These are phyloP conservation scores for Zanthoxylum bungeanum DNA, from an alignment of 345 rosid genomes.

Conservation along the genomic window DNA sequence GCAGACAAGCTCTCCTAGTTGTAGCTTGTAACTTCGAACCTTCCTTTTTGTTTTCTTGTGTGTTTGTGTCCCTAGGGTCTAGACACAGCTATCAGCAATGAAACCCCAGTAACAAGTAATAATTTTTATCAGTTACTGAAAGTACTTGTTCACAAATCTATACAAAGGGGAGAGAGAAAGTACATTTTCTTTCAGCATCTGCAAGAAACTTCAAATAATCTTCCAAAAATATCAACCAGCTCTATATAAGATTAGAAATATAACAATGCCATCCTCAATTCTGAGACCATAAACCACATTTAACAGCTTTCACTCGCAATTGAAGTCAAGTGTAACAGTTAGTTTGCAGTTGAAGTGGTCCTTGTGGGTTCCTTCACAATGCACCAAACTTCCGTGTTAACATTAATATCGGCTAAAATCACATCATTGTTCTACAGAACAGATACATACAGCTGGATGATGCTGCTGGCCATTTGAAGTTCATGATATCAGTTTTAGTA, in stretches of 20 bases:
- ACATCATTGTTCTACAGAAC: constrained; percentile 1
- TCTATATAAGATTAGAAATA: background rate
- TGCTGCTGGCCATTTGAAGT: background rate
- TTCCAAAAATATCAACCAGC: background rate
- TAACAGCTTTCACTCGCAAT: background rate
- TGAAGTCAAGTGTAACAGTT: background rate
- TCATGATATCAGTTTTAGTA: too few species aligned
- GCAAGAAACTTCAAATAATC: background rate
- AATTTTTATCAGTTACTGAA: background rate
- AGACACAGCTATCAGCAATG: background rate
- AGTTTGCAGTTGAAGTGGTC: constrained; percentile 9
- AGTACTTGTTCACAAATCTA: background rate
- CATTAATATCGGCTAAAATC: constrained; percentile 14
- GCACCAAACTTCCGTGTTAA: constrained; percentile 5
- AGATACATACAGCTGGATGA: background rate
- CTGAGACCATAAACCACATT: background rate
- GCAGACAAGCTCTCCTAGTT: constrained; percentile 13
- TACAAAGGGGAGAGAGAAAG: background rate
- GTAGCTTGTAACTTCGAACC: constrained; percentile 8
- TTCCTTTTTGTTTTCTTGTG: constrained; percentile 5
- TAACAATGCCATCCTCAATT: background rate
- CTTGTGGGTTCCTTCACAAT: constrained; percentile 12
- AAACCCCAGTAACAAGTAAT: background rate
- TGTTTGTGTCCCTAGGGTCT: background rate
- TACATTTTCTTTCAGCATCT: background rate